These are phyloP conservation scores for Croton laevigatus DNA, from an alignment of 441 rosid genomes.

Conservation along the genomic window DNA sequence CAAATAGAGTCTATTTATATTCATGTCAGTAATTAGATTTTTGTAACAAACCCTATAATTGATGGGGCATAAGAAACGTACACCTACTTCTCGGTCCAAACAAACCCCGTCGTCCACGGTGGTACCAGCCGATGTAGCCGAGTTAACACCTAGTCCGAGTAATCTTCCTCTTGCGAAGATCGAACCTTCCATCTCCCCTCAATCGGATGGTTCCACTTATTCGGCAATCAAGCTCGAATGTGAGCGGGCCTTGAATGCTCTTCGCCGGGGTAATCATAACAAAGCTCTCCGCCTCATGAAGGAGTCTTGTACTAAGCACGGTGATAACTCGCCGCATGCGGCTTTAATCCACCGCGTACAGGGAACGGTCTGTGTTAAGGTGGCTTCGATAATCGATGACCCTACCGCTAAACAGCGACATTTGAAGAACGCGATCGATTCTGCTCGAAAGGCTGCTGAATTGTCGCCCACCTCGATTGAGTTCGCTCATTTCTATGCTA, in stretches of 20 bases:
- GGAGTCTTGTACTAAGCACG: conserved; percentile 56
- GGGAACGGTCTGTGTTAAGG: conserved; percentile 70
- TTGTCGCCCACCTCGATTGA: conserved; percentile 75
- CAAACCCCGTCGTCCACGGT: conserved; percentile 24
- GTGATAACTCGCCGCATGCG: conserved; percentile 41
- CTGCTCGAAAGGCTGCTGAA: conserved; percentile 68
- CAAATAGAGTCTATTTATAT: conserved; percentile 8
- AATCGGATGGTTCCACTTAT: conserved; percentile 35
- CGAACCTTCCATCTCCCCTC: conserved; percentile 27
- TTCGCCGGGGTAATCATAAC: conserved; percentile 76
- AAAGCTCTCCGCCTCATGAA: conserved; percentile 86
- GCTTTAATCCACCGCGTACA: conserved; percentile 78
- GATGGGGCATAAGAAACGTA: conserved; percentile 86
- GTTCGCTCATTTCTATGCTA: conserved; percentile 80
- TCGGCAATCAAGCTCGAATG: conserved; percentile 67
- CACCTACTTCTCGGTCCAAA: conserved; percentile 54
- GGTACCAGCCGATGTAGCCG: conserved; percentile 28
- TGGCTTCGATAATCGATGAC: conserved; percentile 79
- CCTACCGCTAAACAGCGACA: conserved; percentile 60
- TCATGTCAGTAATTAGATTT: conserved; percentile 25
- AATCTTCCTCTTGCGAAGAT: conserved; percentile 22
- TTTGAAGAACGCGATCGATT: conserved; percentile 64
- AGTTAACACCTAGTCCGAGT: conserved; percentile 13
- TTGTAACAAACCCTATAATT: conserved; percentile 19
- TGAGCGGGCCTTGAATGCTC: conserved; percentile 74